These are phyloP conservation scores for Rosa hybrid DNA, from an alignment of 331 rosid genomes.

Conservation along the genomic window DNA sequence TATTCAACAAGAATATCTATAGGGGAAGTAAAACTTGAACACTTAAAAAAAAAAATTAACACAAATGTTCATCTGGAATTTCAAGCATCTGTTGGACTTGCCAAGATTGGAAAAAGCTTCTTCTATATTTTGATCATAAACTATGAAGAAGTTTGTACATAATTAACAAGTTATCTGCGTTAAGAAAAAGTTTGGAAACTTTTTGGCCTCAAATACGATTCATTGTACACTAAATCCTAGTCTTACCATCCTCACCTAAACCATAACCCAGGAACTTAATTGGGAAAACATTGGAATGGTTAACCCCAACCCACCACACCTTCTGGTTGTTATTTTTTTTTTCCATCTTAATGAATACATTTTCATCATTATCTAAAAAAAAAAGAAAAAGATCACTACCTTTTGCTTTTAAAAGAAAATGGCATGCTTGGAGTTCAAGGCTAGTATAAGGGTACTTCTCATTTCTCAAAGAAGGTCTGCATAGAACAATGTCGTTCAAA, in stretches of 20 bases:
- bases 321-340: background rate
- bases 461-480: background rate
- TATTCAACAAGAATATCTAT: too few relatives aligned
- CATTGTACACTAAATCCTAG: background rate
- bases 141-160: background rate
- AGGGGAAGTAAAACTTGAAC: too few relatives aligned
- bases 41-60: too few relatives aligned
- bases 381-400: background rate
- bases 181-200: background rate
- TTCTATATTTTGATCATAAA: background rate
- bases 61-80: background rate
- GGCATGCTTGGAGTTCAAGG: constrained; percentile 4
- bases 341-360: background rate
- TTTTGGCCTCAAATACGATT: background rate
- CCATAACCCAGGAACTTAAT: background rate
- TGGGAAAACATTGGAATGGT: background rate
- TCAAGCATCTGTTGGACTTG: background rate
- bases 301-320: background rate
- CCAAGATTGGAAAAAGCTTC: background rate
- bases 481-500: background rate
- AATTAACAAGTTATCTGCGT: background rate
- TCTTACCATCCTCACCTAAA: background rate
- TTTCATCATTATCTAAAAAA: background rate
- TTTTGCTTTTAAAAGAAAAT: background rate
- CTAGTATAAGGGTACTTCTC: background rate